A percentile compares a stretch with the other conserved stretches of the same genome.
Evolutionary conservation across 176 grass and related monocot genomes (phyloP).

Genomic region (Oryza brachyantha): DNA sequence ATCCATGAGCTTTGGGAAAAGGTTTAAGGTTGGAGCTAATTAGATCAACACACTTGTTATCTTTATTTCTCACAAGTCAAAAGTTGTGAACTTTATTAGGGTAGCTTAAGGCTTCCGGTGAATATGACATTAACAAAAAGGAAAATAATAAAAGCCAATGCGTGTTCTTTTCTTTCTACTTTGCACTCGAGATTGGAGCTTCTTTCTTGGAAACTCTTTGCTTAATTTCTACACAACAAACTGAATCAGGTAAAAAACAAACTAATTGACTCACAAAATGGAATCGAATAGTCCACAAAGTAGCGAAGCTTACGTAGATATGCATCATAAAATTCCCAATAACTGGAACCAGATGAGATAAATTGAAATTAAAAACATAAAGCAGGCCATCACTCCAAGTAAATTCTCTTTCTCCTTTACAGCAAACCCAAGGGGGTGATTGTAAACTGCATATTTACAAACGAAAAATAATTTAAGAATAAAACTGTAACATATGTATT

Average conservation of each 20-base stretch:
- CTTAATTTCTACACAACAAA: not conserved
- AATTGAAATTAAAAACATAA: not conserved
- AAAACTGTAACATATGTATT: too few species aligned
- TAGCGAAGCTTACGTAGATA: not conserved
- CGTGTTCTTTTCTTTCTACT: not conserved
- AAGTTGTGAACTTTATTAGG: not conserved
- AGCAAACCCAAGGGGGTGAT: too few species aligned
- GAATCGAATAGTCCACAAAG: not conserved
- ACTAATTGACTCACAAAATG: not conserved
- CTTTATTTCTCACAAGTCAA: not conserved
- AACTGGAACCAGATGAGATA: not conserved
- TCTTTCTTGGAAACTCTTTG: not conserved
- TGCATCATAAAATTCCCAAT: not conserved
- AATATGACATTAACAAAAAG: not conserved
- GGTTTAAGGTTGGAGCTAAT: not conserved
- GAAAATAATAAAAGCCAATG: not conserved
- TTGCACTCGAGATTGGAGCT: not conserved
- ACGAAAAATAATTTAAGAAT: too few species aligned
- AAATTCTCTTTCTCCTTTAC: not conserved
- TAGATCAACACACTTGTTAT: not conserved
- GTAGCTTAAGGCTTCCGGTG: not conserved
- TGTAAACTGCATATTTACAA: too few species aligned
- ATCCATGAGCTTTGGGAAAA: not conserved
- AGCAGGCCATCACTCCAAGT: not conserved
- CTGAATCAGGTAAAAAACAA: not conserved